phyloP scores from a whole-genome alignment of 371 early-diverging fungal genomes.

The Mortierella sp. region DNA sequence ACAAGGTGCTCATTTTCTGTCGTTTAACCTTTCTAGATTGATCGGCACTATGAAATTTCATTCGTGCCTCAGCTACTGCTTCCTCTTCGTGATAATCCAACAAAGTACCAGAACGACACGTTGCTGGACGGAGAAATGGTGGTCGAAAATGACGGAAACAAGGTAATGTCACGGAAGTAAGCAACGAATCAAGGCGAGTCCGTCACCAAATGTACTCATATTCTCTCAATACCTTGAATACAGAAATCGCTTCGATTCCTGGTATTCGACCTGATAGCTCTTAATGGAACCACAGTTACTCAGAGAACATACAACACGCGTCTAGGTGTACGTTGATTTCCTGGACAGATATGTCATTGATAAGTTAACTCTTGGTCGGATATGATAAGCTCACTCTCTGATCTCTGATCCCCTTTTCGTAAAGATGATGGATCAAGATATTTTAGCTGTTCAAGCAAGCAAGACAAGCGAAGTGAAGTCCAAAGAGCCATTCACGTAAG shows the following conservation, averaged over 20 bases:
- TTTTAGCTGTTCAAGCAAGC: constrained; percentile 62
- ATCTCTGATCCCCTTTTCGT: background rate
- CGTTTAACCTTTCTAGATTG: constrained; percentile 63
- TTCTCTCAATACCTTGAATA: background rate
- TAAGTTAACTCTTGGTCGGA: background rate
- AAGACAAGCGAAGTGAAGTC: constrained; percentile 51
- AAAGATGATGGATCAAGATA: constrained; percentile 75
- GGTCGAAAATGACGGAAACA: constrained; percentile 66
- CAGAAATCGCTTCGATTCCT: constrained; percentile 74
- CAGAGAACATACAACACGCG: constrained; percentile 75
- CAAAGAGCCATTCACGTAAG: constrained; percentile 75
- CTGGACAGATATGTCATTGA: background rate
- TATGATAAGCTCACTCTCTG: background rate
- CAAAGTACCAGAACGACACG: constrained; percentile 76
- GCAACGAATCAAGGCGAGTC: background rate
- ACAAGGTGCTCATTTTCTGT: background rate
- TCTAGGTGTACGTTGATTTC: constrained; percentile 70
- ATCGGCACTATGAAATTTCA: constrained; percentile 75
- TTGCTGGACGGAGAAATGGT: constrained; percentile 86
- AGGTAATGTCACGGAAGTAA: constrained; percentile 52
- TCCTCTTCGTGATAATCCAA: constrained; percentile 64
- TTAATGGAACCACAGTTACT: constrained; percentile 68
- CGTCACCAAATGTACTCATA: background rate
- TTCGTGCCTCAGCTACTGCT: constrained; percentile 76
- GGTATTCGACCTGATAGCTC: constrained; percentile 77